Evolutionary conservation across 2,329 filamentous ascomycete species (phyloP).

Genomic region (Lecanicillium sp.): DNA sequence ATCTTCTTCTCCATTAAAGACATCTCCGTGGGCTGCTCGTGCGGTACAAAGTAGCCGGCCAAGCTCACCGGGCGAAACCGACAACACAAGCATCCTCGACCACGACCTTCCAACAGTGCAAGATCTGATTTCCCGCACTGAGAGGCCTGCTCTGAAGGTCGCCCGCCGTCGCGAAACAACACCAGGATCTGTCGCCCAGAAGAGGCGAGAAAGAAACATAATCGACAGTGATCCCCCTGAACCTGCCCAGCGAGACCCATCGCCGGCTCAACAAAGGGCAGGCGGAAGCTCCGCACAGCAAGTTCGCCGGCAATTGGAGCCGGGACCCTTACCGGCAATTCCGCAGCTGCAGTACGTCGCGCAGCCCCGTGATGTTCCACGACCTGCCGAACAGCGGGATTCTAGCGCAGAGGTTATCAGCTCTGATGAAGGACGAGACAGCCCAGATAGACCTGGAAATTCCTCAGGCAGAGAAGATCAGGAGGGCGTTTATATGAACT

Average conservation of each 20-base stretch:
- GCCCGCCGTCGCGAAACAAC: constrained; percentile 13
- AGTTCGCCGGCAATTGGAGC: background rate
- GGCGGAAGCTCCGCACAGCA: background rate
- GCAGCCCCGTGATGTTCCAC: background rate
- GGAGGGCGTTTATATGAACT: constrained; percentile 30
- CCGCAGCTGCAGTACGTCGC: constrained; percentile 4
- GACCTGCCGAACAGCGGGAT: background rate
- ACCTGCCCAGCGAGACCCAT: constrained; percentile 1
- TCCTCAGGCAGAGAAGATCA: constrained; percentile 31
- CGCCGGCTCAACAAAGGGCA: no score
- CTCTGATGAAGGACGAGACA: background rate
- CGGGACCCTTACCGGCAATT: constrained; percentile 5
- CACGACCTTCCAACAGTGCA: constrained; percentile 30
- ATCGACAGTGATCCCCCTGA: constrained; percentile 24
- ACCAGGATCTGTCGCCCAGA: constrained; percentile 19
- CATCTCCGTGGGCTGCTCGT: constrained; percentile 16
- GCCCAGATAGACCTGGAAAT: constrained; percentile 10
- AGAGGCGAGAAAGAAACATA: constrained; percentile 21
- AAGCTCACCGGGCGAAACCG: constrained; percentile 26
- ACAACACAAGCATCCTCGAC: constrained; percentile 27
- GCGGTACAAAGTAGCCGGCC: constrained; percentile 24
- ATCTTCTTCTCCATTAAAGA: constrained; percentile 22
- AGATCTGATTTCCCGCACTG: constrained; percentile 21
- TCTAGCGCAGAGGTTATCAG: background rate
- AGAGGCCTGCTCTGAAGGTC: no score